Percentiles rank a stretch among this genome's conserved stretches.
phyloP scores from a whole-genome alignment of 78 protist genomes.

The Protostelium mycophagum region DNA sequence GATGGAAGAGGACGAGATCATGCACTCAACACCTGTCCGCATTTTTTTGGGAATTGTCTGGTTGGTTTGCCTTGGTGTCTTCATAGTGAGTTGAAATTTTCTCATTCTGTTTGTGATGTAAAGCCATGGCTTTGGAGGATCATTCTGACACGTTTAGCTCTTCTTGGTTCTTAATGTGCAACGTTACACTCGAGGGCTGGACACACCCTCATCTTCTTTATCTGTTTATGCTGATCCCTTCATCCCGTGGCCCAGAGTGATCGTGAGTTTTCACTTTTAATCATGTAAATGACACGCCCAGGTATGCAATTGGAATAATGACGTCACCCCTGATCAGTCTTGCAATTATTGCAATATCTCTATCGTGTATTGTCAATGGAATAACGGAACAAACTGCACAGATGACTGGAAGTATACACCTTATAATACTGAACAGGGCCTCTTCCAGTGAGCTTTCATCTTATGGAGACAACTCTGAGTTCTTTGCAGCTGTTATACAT shows the following conservation, averaged over 20 bases:
- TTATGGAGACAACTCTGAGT: neutral
- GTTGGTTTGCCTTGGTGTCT: neutral
- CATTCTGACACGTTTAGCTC: neutral
- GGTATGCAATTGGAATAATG: neutral
- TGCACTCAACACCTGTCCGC: neutral
- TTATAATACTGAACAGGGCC: neutral
- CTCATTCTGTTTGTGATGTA: neutral
- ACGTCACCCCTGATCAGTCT: neutral
- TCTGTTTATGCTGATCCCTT: neutral
- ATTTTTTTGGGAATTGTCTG: neutral
- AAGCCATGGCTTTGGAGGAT: neutral
- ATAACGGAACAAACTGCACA: neutral
- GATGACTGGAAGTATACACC: neutral
- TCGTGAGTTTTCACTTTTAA: no score
- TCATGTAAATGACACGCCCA: no score
- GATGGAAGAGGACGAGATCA: neutral
- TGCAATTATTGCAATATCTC: neutral
- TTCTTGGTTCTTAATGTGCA: neutral
- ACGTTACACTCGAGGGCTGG: neutral
- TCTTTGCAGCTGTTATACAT: neutral
- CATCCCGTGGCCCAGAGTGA: neutral
- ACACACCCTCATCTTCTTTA: neutral
- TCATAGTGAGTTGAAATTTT: no score
- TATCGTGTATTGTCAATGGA: neutral
- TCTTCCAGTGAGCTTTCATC: neutral